A percentile compares a stretch with the other conserved stretches of the same genome.
Evolutionary conservation across 768 basidiomycete genomes (phyloP).

Genomic region (Mycena pura): DNA sequence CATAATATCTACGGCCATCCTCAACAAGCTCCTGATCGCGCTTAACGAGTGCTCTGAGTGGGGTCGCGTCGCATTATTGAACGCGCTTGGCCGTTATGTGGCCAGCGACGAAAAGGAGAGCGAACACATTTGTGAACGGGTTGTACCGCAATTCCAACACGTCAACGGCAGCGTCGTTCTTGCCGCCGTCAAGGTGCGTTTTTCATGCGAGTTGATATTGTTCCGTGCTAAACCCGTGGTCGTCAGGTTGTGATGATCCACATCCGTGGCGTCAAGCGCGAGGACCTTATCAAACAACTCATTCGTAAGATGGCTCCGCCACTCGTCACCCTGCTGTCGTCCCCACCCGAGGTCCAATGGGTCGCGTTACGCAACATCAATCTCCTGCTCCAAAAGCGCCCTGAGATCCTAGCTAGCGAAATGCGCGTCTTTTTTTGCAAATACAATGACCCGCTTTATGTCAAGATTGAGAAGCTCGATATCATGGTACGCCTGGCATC

Average conservation of each 20-base stretch:
- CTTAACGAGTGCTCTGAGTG: constrained; percentile 98
- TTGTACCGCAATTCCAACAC: constrained; percentile 98
- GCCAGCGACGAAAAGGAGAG: constrained; percentile 91
- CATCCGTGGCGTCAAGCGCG: constrained; percentile 79
- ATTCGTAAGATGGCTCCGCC: constrained; percentile 98
- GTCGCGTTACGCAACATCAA: constrained; percentile 97
- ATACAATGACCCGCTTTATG: constrained; percentile 99
- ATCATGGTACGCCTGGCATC: constrained; percentile 95
- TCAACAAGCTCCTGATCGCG: constrained; percentile 91
- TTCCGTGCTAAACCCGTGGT: neutral
- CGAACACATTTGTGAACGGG: constrained; percentile 97
- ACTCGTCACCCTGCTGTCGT: constrained; percentile 91
- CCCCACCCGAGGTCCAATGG: constrained; percentile 98
- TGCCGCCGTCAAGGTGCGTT: constrained; percentile 87
- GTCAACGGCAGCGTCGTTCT: constrained; percentile 94
- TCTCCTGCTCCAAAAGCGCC: constrained; percentile 90
- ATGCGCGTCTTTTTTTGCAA: constrained; percentile 99
- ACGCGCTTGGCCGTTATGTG: constrained; percentile 82
- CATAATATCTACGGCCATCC: constrained; percentile 75
- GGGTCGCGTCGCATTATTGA: constrained; percentile 93
- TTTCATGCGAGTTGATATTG: neutral
- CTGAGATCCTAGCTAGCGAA: constrained; percentile 90
- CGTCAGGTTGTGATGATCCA: constrained; percentile 99
- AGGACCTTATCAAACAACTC: constrained; percentile 85
- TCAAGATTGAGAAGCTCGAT: constrained; percentile 97